Base-by-base conservation (phyloP, 306 rosid genomes). In the Clitoria ternatea region DNA sequence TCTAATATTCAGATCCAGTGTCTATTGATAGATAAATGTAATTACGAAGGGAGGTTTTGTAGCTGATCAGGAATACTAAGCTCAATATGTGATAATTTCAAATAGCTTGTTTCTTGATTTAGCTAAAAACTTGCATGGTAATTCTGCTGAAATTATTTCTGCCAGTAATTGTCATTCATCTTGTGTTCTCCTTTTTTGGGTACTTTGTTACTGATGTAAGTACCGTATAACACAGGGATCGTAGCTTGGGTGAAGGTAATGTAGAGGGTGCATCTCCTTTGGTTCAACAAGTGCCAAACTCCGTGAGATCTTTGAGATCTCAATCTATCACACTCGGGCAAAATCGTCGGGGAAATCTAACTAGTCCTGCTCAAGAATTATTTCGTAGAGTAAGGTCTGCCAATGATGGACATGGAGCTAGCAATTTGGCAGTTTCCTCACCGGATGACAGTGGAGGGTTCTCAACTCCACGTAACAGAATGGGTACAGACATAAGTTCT, bases 341-440 rank as follows among this genome's bases (percentile, higher is more conserved):
- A 72, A 76, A 24, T 66, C 68, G 7, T 36, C 32, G 49, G 32
- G 15, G 14, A 4, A 59, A 61, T 70, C 74, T 66, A 11, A 66
- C 70, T 4, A 77, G 57, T 75, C 73, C 80, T 70, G 77, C 48
- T 70, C 85, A 61, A 61, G 84, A 80, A 35, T 61, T 85, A 19
- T 56, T 82, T 65, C 81, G 82, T 50, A 74, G 86, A 80, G 92
- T 55, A 63, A 79, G 77, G 66, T 85, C 94, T 10, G 73, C 66
- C 15, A 75, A 45, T 22, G 81, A 76, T 62, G 82, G 77, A 52
- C 71, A 22, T 29, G 60, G 76, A 44, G 64, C 76, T 5, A 75
- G 63, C 54, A 9, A 23, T 18, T 7, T 35, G 33, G 53, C 66
- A 24, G 45, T 23, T 74, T 74, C 86, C 76, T 87, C 88, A 64